Base-by-base conservation (phyloP, 352 stramenopile genomes). In the Plasmopara viticola region DNA sequence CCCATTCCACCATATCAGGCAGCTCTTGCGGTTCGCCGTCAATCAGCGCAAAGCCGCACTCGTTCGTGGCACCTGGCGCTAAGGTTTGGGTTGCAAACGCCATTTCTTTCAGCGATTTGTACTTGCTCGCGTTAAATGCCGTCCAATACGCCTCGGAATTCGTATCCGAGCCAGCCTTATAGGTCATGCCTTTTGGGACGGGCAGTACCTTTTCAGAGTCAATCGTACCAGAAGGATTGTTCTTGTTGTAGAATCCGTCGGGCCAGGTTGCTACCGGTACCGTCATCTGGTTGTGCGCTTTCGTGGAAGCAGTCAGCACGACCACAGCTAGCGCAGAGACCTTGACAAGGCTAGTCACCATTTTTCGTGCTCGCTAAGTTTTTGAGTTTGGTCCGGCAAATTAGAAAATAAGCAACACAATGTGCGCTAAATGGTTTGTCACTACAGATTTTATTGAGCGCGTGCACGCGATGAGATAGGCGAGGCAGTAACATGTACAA, bases 41-140 rank as follows among this genome's bases (percentile, higher is more conserved):
- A 2, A 56, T 48, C 13, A 72, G 65, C 4, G 58, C 67, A 42
- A 66, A 67, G 31, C 61, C 65, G 29, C 65, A 73, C 47, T 73
- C 61, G 7, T 64, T 40, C 0, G 59, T 68, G 30, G 64, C 58
- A 6, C 58, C 64, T 6, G 58, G 58, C 9, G 54, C 58, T n/a
- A 67, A 38, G 0, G 49, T 67, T 48, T 70, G 45, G 4, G 58
- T 65, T 30, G 61, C 45, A 35, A 61, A 50, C 20, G 63, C 61
- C 17, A 79, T 53, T 6, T 78, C 61, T 35, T 70, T 67, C 29
- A 83, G 58, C 4, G 66, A 62, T 50, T 66, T 79, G 64, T 79
- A 83, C 53, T 58, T 46, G 45, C 63, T 74, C 14, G 58, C 50
- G 25, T 74, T 66, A 51, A 75, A 70, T 9, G 62, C 62, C 7